These are phyloP conservation scores for Stachybotrys chartarum DNA, from an alignment of 2,329 filamentous ascomycete species.

Conservation along the genomic window DNA sequence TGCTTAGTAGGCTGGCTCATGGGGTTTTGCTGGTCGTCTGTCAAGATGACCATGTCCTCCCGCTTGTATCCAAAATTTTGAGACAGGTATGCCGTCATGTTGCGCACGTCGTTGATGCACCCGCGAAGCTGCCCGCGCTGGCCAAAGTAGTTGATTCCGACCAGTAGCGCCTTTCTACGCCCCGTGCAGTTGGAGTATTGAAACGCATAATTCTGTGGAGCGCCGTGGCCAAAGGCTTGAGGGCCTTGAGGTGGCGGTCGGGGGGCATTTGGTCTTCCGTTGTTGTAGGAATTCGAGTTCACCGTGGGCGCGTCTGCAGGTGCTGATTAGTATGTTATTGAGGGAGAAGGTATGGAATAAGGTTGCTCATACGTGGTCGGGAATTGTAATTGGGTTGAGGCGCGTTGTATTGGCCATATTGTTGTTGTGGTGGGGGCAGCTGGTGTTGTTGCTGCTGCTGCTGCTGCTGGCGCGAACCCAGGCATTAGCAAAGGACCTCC, in stretches of 20 bases:
- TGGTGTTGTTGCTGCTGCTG: constrained; percentile 15
- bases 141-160: constrained; percentile 95
- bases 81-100: constrained; percentile 88
- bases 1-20: constrained; percentile 97
- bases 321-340: neutral
- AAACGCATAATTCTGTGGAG: constrained; percentile 73
- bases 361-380: constrained; percentile 35
- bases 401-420: constrained; percentile 19
- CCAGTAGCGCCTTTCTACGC: constrained; percentile 78
- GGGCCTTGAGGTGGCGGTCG: constrained; percentile 59
- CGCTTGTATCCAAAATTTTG: constrained; percentile 87
- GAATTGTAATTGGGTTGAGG: constrained; percentile 40
- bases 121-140: constrained; percentile 85
- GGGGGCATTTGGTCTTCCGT: constrained; percentile 35
- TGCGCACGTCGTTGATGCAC: constrained; percentile 96
- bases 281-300: constrained; percentile 6
- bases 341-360: neutral
- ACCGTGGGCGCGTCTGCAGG: constrained; percentile 9
- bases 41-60: constrained; percentile 95
- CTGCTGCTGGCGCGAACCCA: constrained; percentile 1
- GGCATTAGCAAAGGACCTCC: constrained; percentile 4
- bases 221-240: constrained; percentile 72
- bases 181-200: constrained; percentile 91
- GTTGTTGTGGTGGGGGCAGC: constrained; percentile 26
- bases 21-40: constrained; percentile 92